phyloP scores from a whole-genome alignment of 805 yeast genomes.

The Lipomyces yamadae region DNA sequence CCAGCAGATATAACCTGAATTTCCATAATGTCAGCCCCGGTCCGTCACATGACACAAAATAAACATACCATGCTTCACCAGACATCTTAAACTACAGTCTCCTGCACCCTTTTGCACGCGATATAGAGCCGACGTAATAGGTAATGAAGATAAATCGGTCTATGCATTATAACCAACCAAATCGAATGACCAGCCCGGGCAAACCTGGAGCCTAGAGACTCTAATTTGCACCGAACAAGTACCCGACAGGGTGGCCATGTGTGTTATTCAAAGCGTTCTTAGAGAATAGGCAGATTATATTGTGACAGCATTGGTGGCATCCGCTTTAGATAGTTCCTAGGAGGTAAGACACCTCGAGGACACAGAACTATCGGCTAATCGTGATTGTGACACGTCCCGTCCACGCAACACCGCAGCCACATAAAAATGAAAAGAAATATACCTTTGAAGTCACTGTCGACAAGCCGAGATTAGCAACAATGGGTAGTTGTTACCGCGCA shows the following conservation, averaged over 20 bases:
- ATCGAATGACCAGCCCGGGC: constrained; percentile 3
- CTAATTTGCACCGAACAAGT: neutral
- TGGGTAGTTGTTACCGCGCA: neutral
- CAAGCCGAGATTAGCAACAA: neutral
- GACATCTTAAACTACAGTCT: constrained; percentile 46
- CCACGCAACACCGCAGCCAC: neutral
- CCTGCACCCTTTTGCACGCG: neutral
- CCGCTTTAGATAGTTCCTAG: neutral
- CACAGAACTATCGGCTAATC: neutral
- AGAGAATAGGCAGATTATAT: neutral
- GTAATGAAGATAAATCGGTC: neutral
- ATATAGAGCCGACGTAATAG: neutral
- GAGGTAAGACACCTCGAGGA: neutral
- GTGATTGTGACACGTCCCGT: too few relatives aligned
- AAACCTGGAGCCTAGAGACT: neutral
- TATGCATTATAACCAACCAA: neutral
- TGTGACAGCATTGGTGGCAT: neutral
- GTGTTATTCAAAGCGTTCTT: neutral
- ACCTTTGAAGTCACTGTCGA: neutral
- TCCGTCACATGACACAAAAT: neutral
- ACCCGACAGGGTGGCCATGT: neutral
- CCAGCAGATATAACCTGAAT: constrained; percentile 48
- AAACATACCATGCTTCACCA: constrained; percentile 56
- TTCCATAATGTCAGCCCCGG: too few relatives aligned
- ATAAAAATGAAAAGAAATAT: neutral